Evolutionary conservation across 257 asterid genomes (phyloP).

Genomic region (Scutellaria galericulata): DNA sequence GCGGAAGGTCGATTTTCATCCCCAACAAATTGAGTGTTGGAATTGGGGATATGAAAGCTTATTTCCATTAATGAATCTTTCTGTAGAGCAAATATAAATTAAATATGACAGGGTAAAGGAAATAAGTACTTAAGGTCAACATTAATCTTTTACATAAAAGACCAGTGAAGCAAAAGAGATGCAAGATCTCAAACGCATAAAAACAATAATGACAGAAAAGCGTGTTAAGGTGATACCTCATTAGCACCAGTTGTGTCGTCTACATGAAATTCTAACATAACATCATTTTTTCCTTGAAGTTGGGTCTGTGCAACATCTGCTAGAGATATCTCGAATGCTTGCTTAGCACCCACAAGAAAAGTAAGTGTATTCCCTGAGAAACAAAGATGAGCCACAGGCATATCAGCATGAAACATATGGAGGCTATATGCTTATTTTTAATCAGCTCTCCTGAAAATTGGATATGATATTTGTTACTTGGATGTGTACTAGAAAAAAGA

Average conservation of each 20-base stretch:
- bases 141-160: background rate
- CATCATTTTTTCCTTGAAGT: constrained; percentile 97
- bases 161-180: background rate
- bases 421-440: background rate
- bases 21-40: constrained; percentile 92
- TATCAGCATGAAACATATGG: background rate
- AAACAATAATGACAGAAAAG: background rate
- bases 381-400: background rate
- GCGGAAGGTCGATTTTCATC: constrained; percentile 91
- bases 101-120: background rate
- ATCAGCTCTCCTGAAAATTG: constrained; percentile 4
- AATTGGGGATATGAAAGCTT: constrained; percentile 90
- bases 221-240: constrained; percentile 56
- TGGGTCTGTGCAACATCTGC: constrained; percentile 98
- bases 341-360: constrained; percentile 81
- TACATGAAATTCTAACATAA: constrained; percentile 89
- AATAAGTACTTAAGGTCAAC: background rate
- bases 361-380: constrained; percentile 77
- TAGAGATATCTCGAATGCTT: constrained; percentile 91
- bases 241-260: constrained; percentile 97
- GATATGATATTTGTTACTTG: background rate
- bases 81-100: constrained; percentile 47
- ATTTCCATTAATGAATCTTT: constrained; percentile 98
- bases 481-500: background rate
- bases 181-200: constrained; percentile 15